These are phyloP conservation scores for Crataegus laevigata DNA, from an alignment of 306 rosid genomes.

Conservation along the genomic window DNA sequence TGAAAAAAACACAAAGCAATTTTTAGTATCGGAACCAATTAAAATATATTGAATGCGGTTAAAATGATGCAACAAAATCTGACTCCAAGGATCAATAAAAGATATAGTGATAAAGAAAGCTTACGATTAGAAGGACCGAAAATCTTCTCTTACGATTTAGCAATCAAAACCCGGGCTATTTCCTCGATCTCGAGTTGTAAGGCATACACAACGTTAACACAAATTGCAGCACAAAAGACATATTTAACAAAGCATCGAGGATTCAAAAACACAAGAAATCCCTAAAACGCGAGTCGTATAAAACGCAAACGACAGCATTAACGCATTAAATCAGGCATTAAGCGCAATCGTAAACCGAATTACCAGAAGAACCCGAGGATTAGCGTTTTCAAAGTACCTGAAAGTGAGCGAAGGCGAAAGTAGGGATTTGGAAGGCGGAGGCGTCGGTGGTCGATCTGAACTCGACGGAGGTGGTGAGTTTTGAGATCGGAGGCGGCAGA, in stretches of 20 bases:
- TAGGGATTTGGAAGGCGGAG: neutral
- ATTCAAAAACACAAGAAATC: neutral
- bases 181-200: conserved; percentile 5
- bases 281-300: neutral
- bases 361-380: neutral
- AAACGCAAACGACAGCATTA: neutral
- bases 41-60: neutral
- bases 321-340: neutral
- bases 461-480: neutral
- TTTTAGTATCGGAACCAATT: neutral
- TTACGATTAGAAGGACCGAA: conserved; percentile 76
- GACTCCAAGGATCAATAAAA: neutral
- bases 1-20: neutral
- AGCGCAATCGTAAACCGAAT: neutral
- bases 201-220: neutral
- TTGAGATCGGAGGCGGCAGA: neutral
- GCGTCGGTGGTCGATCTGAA: neutral
- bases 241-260: neutral
- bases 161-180: neutral
- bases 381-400: neutral
- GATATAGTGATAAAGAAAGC: conserved; percentile 11
- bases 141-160: conserved; percentile 31
- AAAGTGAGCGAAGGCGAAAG: neutral
- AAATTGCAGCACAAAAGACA: neutral
- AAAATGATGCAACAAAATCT: neutral